Base-by-base conservation (phyloP, 2,329 filamentous ascomycete species). In the Ophiostoma pallidulum region DNA sequence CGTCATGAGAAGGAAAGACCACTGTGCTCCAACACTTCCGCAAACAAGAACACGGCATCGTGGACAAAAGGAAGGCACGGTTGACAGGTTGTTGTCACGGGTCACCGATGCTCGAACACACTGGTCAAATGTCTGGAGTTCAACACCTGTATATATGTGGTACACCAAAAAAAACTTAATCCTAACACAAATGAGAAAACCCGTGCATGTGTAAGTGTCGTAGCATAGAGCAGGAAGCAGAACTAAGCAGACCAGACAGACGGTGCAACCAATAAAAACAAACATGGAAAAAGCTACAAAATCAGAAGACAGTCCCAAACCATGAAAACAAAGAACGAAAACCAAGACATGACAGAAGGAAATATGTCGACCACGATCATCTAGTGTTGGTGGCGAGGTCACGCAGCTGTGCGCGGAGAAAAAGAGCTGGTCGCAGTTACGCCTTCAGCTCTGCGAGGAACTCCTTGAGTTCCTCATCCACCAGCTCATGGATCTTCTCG, bases 401-500 rank as follows among this genome's bases (percentile, higher is more conserved):
- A n/a, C n/a, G n/a, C n/a, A n/a, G n/a, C n/a, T n/a, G n/a, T n/a
- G n/a, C n/a, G 24, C 24, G 51, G 44, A 55, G 40, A 22, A 41
- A 22, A 41, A 40, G 33, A 28, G 24, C 24, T 6, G 10, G 10
- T 28, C 24, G 24, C 6, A 28, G 5, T 10, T 65, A 70, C 43
- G 54, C 58, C 39, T 55, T 54, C 40, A 78, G 56, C 60, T 80
- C 75, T 57, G 74, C 68, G 47, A 80, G 66, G 59, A 82, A 77
- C 60, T 75, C 69, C 64, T 75, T 66, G 39, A 82, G 66, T 68
- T 82, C 76, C 64, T 77, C 70, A 20, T 82, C 75, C 44, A 82
- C 73, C 31, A 79, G 62, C 53, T 78, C 67, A 59, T 80, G 74
- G 56, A 82, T 75, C 73, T 80, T 80, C 67, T 77, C 69, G 53